A percentile compares a stretch with the other conserved stretches of the same genome.
These are phyloP conservation scores for Punctularia strigosozonata DNA, from an alignment of 768 basidiomycete genomes.

Conservation along the genomic window DNA sequence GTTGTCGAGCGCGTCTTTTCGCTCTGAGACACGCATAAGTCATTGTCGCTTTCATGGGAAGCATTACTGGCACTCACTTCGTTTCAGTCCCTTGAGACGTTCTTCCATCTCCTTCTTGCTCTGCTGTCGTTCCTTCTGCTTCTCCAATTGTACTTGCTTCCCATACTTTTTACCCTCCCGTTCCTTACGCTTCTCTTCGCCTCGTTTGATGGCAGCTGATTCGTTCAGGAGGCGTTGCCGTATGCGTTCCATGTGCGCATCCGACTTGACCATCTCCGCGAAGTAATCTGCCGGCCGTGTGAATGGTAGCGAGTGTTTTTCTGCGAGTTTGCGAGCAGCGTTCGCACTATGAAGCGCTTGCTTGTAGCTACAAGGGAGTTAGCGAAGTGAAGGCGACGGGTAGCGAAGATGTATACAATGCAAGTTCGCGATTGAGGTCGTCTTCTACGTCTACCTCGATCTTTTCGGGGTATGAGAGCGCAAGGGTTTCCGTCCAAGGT, in stretches of 20 bases:
- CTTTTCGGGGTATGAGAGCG: conserved; percentile 56
- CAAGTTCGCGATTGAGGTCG: conserved; percentile 89
- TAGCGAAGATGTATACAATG: conserved; percentile 54
- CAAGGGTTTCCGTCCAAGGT: conserved; percentile 79
- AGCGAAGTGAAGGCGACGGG: conserved; percentile 1
- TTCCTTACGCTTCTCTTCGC: conserved; percentile 85
- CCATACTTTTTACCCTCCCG: conserved; percentile 96
- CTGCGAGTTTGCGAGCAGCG: conserved; percentile 63
- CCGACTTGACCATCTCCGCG: conserved; percentile 97
- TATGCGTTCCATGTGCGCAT: conserved; percentile 95
- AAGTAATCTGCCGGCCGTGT: conserved; percentile 91
- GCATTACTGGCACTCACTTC: conserved; percentile 79
- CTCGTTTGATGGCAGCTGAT: conserved; percentile 74
- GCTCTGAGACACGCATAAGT: conserved; percentile 44
- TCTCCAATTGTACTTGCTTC: conserved; percentile 94
- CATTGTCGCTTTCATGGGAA: too few relatives aligned
- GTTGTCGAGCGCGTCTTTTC: conserved; percentile 70
- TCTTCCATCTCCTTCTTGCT: conserved; percentile 91
- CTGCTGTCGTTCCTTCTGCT: conserved; percentile 79
- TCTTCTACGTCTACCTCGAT: conserved; percentile 73
- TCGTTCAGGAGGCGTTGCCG: conserved; percentile 87
- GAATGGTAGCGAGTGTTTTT: conserved; percentile 72
- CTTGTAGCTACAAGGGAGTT: conserved; percentile 61
- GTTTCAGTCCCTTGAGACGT: conserved; percentile 73
- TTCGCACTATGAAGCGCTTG: conserved; percentile 83